Percentiles rank a stretch among this genome's conserved stretches.
Evolutionary conservation across 208 protist genomes (phyloP).

Genomic region (Acanthamoeba comandoni): DNA sequence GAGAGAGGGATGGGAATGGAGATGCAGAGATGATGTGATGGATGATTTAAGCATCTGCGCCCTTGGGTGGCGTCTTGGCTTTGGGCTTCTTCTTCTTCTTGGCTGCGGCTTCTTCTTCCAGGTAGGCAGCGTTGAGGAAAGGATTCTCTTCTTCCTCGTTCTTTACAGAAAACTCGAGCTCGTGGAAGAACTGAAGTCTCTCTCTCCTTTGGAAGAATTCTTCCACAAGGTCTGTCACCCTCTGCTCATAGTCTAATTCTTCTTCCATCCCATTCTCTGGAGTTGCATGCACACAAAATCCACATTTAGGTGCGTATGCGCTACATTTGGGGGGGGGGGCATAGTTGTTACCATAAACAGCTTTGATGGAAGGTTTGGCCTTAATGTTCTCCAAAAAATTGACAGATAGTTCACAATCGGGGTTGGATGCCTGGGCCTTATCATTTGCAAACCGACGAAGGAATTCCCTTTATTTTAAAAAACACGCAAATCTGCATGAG

Average conservation of each 20-base stretch:
- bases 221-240: constrained; percentile 12
- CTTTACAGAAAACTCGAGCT: constrained; percentile 71
- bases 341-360: constrained; percentile 27
- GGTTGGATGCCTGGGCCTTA: constrained; percentile 41
- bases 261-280: constrained; percentile 70
- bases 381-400: neutral
- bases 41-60: no score
- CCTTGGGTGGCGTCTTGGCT: no score
- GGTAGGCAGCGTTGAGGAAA: constrained; percentile 25
- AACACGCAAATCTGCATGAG: no score
- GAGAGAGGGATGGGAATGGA: no score
- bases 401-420: constrained; percentile 59
- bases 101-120: no score
- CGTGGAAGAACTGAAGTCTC: constrained; percentile 44
- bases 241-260: constrained; percentile 36
- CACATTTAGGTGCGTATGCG: neutral
- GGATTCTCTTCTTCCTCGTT: constrained; percentile 73
- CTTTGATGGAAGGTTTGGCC: constrained; percentile 30
- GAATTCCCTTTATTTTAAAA: constrained; percentile 62
- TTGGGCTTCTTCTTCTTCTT: no score
- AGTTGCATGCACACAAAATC: neutral
- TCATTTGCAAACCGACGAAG: constrained; percentile 43
- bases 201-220: constrained; percentile 46
- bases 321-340: neutral
- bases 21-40: no score